Conservation (phyloP, 768 basidiomycete species). For the Harrya chromipes region DNA sequence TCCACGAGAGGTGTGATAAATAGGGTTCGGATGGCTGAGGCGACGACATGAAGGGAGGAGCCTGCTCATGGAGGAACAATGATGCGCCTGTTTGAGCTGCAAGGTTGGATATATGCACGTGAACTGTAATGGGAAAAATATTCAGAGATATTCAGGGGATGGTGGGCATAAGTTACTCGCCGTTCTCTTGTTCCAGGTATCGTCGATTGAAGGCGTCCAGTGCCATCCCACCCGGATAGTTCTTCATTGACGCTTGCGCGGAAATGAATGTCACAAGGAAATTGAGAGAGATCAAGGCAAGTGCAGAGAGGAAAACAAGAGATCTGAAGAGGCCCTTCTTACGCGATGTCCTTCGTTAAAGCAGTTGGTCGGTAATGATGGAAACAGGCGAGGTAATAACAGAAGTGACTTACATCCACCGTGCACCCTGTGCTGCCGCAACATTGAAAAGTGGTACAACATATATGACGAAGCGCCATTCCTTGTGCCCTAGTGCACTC, state of each 20-base stretch:
- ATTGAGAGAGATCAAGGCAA: constrained; percentile 54
- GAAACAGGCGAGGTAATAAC: not conserved
- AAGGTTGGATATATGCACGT: constrained; percentile 80
- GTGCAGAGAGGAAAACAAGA: constrained; percentile 43
- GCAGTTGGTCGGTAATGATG: not conserved
- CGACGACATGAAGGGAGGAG: constrained; percentile 43
- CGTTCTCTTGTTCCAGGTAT: constrained; percentile 33
- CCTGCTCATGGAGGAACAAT: constrained; percentile 73
- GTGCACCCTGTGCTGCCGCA: constrained; percentile 64
- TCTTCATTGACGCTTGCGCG: constrained; percentile 57
- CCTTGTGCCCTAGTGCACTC: constrained; percentile 86
- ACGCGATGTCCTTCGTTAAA: constrained; percentile 39
- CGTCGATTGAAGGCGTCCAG: constrained; percentile 57
- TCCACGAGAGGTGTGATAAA: constrained; percentile 40
- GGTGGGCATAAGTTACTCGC: constrained; percentile 19
- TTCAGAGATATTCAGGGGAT: too few species aligned
- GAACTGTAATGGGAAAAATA: constrained; percentile 35
- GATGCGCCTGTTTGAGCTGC: constrained; percentile 90
- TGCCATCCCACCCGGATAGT: constrained; percentile 90
- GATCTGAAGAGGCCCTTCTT: constrained; percentile 48
- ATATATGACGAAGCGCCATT: constrained; percentile 96
- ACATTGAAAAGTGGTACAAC: constrained; percentile 79
- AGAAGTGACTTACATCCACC: constrained; percentile 53
- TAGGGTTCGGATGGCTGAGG: constrained; percentile 10
- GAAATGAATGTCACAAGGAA: constrained; percentile 48